Evolutionary conservation across 345 rosid genomes (phyloP), one percentile per base, ranked within the genome.

Genomic region (Populus euphratica): DNA sequence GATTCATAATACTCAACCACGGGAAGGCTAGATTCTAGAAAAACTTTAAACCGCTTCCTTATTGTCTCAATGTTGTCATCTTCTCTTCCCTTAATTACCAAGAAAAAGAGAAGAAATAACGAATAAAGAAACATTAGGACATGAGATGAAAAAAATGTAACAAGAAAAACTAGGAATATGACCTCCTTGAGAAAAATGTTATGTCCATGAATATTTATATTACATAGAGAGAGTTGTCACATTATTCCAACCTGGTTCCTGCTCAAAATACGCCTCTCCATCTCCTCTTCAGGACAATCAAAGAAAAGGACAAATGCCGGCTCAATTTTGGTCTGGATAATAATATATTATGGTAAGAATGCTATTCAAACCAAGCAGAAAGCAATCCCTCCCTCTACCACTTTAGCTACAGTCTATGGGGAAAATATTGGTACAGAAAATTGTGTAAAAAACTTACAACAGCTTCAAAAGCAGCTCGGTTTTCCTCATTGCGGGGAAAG

Each of bases 251-350:
- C 80, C 80, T 77, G 75, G 35, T 77, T 77, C 80, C 80, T 62
- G 65, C 23, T 70, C 70, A 77, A 70, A 63, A 77, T 74, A 43
- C 80, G 80, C 35, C 75, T 62, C 75, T 71, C 80, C 80, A 77
- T 77, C 59, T 86, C 89, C 85, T 86, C 85, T 70, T 87, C 86
- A 64, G 88, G 81, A 76, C 90, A 87, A 63, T 87, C 80, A 54
- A 87, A 87, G 81, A 87, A 87, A 72, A 87, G 80, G 80, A 87
- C 86, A 79, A 84, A 82, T 81, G 78, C 79, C 0, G 90, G 88
- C 76, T 78, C 88, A 69, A 87, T 87, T 75, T 73, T 74, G 78
- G 90, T 86, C 90, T 87, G 81, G 76, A 80, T 17, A 80, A 43
- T 23, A 66, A 52, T 20, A 6, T 36, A 31, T 68, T 6, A 8